phyloP scores from a whole-genome alignment of 345 rosid species.

The Dipteronia sinensis region DNA sequence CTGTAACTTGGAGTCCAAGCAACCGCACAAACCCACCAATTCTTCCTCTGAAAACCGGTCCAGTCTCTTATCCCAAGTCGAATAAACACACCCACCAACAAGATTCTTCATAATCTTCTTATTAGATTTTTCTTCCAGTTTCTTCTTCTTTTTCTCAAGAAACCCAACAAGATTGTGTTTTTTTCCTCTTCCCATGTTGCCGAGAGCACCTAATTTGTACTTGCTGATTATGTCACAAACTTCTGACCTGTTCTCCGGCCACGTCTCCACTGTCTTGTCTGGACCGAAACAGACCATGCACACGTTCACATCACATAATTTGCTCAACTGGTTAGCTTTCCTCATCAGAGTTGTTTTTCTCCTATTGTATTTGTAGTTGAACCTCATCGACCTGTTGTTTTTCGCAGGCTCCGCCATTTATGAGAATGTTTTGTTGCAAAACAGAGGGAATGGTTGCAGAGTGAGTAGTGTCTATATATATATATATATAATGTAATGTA shows the following conservation, averaged over 20 bases:
- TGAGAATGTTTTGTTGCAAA: too few species aligned
- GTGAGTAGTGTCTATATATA: too few species aligned
- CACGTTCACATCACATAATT: constrained; percentile 6
- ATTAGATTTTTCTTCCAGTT: not conserved
- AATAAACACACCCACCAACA: not conserved
- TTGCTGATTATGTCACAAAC: not conserved
- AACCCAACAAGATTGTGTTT: not conserved
- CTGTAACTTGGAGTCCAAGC: constrained; percentile 9
- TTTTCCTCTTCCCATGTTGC: not conserved
- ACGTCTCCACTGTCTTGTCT: not conserved
- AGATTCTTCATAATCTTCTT: not conserved
- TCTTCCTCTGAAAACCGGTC: not conserved
- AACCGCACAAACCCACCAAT: not conserved
- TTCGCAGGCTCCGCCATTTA: too few species aligned
- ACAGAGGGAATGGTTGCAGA: too few species aligned
- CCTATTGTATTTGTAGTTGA: not conserved
- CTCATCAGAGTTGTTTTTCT: constrained; percentile 17
- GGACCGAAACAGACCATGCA: constrained; percentile 7
- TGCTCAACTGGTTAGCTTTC: constrained; percentile 16
- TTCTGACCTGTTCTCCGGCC: constrained; percentile 10
- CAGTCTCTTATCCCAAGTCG: not conserved
- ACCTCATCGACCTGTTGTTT: not conserved
- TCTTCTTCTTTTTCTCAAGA: not conserved
- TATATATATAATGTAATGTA: too few species aligned
- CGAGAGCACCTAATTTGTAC: not conserved